These are phyloP conservation scores for Candida corydali DNA, from an alignment of 805 yeast genomes.

Conservation along the genomic window DNA sequence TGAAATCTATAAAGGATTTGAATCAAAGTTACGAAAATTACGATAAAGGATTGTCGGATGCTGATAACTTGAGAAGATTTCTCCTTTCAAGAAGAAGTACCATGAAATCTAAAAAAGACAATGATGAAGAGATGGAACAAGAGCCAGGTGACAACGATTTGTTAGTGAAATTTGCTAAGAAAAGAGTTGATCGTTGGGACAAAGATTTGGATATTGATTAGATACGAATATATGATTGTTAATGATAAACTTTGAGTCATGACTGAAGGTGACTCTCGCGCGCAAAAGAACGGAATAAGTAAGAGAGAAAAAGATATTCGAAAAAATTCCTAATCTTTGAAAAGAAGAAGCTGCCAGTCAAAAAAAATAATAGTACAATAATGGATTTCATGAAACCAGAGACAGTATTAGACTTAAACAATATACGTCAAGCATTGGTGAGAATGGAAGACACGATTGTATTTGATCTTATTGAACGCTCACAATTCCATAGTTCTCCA, in stretches of 20 bases:
- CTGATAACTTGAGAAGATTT: conserved; percentile 31
- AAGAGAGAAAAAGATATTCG: too few relatives aligned
- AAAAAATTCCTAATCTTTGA: too few relatives aligned
- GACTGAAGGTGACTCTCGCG: too few relatives aligned
- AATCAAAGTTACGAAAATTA: conserved; percentile 21
- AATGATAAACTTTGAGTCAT: too few relatives aligned
- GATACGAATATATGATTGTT: too few relatives aligned
- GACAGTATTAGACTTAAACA: conserved; percentile 71
- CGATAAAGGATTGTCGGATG: conserved; percentile 23
- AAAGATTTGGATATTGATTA: conserved; percentile 3
- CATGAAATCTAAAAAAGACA: conserved; percentile 17
- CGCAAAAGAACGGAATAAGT: too few relatives aligned
- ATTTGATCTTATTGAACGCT: conserved; percentile 87
- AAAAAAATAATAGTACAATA: not conserved
- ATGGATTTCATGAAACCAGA: conserved; percentile 88
- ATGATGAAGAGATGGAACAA: conserved; percentile 11
- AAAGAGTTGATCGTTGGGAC: conserved; percentile 18
- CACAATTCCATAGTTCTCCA: conserved; percentile 76
- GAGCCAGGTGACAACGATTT: conserved; percentile 25
- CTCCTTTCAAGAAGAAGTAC: conserved; percentile 28
- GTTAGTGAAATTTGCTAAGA: conserved; percentile 30
- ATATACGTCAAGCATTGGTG: conserved; percentile 79
- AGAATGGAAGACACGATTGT: conserved; percentile 97
- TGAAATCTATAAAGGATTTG: conserved; percentile 27
- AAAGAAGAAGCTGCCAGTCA: not conserved